Evolutionary conservation across 768 basidiomycete species (phyloP).

Genomic region (Pulveroboletus frians): DNA sequence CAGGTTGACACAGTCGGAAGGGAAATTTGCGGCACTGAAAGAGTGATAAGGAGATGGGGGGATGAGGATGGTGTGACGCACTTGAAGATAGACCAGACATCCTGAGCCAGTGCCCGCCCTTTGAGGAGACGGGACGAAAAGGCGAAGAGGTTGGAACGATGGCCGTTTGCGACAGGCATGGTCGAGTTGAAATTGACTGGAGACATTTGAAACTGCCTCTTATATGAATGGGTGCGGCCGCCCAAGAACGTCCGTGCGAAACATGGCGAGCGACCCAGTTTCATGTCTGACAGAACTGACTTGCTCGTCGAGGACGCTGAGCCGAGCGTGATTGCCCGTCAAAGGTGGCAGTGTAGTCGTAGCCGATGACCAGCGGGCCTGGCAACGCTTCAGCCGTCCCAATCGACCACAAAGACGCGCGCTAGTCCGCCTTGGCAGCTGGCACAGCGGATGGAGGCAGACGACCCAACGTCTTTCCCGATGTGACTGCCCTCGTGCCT

Average conservation of each 20-base stretch:
- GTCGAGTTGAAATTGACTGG: neutral
- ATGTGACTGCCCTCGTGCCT: too few species aligned
- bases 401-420: too few species aligned
- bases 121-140: conserved; percentile 69
- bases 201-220: neutral
- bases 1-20: conserved; percentile 89
- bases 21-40: conserved; percentile 80
- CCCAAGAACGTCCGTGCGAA: neutral
- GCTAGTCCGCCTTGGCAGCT: too few species aligned
- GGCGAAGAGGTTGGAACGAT: conserved; percentile 52
- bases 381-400: too few species aligned
- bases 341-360: neutral
- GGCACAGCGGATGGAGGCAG: too few species aligned
- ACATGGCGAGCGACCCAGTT: neutral
- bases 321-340: too few species aligned
- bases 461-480: too few species aligned
- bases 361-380: too few species aligned
- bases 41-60: conserved; percentile 4
- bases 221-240: neutral
- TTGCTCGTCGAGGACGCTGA: too few species aligned
- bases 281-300: neutral
- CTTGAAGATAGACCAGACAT: conserved; percentile 94
- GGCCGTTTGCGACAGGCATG: conserved; percentile 12
- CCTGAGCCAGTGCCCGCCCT: conserved; percentile 72
- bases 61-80: conserved; percentile 24